Base-by-base conservation (phyloP, 2,329 filamentous ascomycete genomes). In the Purpureocillium lavendulum region DNA sequence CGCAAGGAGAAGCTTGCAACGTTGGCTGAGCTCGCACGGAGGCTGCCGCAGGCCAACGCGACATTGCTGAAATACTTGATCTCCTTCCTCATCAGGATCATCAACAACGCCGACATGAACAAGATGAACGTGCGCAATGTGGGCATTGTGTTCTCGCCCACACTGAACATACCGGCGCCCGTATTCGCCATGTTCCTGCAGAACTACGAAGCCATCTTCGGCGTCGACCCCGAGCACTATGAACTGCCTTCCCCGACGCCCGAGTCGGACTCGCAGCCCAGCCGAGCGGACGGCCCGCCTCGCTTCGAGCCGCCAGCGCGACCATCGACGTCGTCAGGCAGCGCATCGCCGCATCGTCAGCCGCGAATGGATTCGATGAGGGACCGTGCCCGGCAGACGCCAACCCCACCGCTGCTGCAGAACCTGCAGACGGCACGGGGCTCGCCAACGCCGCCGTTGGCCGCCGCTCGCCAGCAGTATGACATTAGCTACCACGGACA, bases 91-190 rank as follows among this genome's bases (percentile, higher is more conserved):
- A 87, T 95, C 56, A 83, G 84, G 54, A 90, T 98, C 52, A 87
- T 96, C 55, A 88, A 92, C 61, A 88, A 96, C 51, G 73, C 87
- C 7, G 82, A 86, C 51, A 70, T 84, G 45, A 98, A 98, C 69
- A 97, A 96, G 71, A 98, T 98, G 92, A 96, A 86, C 10, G 86
- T 96, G 39, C 82, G 90, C 49, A 98, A 98, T 55, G 87, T 98
- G 40, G 90, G 92, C 47, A 97, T 98, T 51, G 90, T 98, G 41
- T 98, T 98, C 61, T 94, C 92, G 13, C 92, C 92, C 1, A 97
- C 92, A 0, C 73, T 98, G 39, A 97, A 97, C 59, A 95, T 98
- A 33, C 90, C 92, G 0, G 88, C 88, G 0, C 89, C 90, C 0
- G 83, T 98, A 10, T 96, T 98, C 58, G 88, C 89, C 4, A 75